Base-by-base conservation (phyloP, 1,139 yeast genomes). In the Taphrina pruni region DNA sequence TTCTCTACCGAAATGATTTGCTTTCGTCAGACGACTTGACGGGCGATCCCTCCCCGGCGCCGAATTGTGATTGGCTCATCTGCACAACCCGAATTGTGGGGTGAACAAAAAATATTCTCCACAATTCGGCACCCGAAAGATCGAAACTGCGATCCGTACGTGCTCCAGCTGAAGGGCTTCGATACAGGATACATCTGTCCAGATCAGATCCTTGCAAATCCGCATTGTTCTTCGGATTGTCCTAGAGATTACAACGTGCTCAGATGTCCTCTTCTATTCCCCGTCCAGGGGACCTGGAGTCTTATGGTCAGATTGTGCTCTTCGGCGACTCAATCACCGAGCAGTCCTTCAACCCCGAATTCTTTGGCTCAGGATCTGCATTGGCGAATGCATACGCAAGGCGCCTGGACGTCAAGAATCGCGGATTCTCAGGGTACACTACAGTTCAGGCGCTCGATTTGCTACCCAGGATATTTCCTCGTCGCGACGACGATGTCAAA, bases 401-500 rank as follows among this genome's bases (percentile, higher is more conserved):
- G 35, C 26, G 35, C 20, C 55, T 66, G 35, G 69, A 66, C 26
- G 62, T 66, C 14, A 36, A 60, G 46, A 54, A 57, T 52, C 60
- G 69, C 7, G 69, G 69, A 9, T 66, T 66, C 36, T 43, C 61
- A 12, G 69, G 69, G 52, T 66, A 66, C 48, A 66, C 48, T 1
- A 38, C 66, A 26, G 20, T 48, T 12, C 66, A 66, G 21, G 69
- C 60, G 46, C 51, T 66, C 6, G 55, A 52, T 6, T 35, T 66
- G 26, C 20, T 66, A 17, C 60, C 65, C 5, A 55, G 69, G 9
- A 43, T 66, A 7, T 52, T 66, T 35, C 69, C 69, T 6, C 8
- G 48, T 2, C 48, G 56, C 35, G 26, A 48, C 11, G 64, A 57
- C n/a, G 54, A 65, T 41, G 76, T 82, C 36, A 76, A 75, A n/a